Conservation (phyloP, 2,329 filamentous ascomycete species). For the Chrysosporium queenslandicum region DNA sequence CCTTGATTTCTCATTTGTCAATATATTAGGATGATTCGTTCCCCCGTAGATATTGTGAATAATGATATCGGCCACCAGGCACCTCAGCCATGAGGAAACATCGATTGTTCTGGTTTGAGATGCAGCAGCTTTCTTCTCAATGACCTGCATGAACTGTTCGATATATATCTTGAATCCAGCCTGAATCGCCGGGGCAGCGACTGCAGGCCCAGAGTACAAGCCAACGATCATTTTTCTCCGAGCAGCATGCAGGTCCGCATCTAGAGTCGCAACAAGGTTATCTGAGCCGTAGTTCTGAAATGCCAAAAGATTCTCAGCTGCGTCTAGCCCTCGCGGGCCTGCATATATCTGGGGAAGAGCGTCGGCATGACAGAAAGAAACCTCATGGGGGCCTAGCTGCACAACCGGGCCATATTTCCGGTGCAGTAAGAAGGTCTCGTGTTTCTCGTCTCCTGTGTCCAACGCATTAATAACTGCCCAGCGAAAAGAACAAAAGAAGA, state of each 20-base stretch:
- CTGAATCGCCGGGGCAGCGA: conserved; percentile 12
- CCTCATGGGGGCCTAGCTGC: conserved; percentile 12
- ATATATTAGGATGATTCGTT: conserved; percentile 10
- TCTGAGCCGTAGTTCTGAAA: conserved; percentile 17
- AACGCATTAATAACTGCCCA: not conserved
- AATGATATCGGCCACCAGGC: conserved; percentile 17
- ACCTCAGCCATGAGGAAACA: conserved; percentile 16
- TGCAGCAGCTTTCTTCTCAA: conserved; percentile 11
- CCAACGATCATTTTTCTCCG: conserved; percentile 15
- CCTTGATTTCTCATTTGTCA: conserved; percentile 15
- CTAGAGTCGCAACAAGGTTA: conserved; percentile 17
- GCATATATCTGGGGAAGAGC: conserved; percentile 17
- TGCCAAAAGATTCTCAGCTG: conserved; percentile 5
- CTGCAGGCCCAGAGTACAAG: conserved; percentile 15
- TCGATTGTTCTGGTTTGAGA: conserved; percentile 12
- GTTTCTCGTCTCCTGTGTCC: not conserved
- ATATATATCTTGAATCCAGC: conserved; percentile 12
- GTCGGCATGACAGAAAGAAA: conserved; percentile 19
- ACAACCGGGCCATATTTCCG: conserved; percentile 17
- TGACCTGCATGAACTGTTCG: conserved; percentile 12
- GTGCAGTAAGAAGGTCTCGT: conserved; percentile 8
- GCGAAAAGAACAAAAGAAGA: no score
- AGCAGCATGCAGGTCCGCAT: conserved; percentile 15
- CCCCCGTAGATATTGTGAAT: conserved; percentile 14
- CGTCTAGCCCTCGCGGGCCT: conserved; percentile 15